phyloP scores from a whole-genome alignment of 2,329 filamentous ascomycete species.

The Aureobasidium sp. region DNA sequence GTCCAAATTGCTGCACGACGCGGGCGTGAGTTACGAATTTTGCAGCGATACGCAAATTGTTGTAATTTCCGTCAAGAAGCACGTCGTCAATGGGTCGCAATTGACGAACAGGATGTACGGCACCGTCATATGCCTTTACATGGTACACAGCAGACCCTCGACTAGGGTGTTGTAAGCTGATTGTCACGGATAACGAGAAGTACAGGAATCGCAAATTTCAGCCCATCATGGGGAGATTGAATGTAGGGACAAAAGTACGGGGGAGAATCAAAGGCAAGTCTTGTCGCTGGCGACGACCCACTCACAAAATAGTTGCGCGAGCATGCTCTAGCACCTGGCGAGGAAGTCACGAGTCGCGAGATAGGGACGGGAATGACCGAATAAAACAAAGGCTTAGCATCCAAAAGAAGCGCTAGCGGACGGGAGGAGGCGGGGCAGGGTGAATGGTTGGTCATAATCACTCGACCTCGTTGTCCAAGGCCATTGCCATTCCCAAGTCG shows the following conservation, averaged over 20 bases:
- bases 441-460: conserved; percentile 6
- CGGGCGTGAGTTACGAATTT: neutral
- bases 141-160: neutral
- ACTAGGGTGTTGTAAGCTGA: neutral
- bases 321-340: neutral
- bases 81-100: neutral
- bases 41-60: neutral
- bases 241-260: neutral
- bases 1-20: neutral
- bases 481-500: conserved; percentile 8
- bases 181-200: neutral
- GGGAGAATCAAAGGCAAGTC: neutral
- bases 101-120: neutral
- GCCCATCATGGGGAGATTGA: neutral
- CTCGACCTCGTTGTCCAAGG: conserved; percentile 4
- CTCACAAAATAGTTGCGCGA: neutral
- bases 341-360: conserved; percentile 4
- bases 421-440: conserved; percentile 1
- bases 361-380: neutral
- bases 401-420: neutral
- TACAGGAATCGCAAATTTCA: neutral
- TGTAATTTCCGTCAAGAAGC: conserved; percentile 3
- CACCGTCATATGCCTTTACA: neutral
- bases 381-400: conserved; percentile 6
- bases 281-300: neutral